These are phyloP conservation scores for Salix suchowensis DNA, from an alignment of 345 rosid species.

Conservation along the genomic window DNA sequence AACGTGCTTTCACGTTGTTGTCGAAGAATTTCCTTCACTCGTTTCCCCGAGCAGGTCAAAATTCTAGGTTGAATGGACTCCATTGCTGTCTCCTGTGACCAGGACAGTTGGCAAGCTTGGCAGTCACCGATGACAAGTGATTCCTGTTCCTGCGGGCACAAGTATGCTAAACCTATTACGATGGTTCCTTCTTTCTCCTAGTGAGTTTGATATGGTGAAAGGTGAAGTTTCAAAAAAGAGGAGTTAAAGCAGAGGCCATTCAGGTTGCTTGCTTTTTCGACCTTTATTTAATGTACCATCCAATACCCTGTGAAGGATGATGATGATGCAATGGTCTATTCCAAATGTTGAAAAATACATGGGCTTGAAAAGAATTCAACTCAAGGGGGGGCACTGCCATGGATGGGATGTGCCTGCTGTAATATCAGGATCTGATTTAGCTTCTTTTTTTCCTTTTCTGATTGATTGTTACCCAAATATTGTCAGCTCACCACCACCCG, in stretches of 20 bases:
- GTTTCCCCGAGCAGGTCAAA: not conserved
- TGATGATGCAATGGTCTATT: not conserved
- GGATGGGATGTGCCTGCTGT: not conserved
- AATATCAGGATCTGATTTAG: not conserved
- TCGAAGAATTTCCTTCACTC: not conserved
- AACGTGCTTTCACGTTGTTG: not conserved
- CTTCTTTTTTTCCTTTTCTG: not conserved
- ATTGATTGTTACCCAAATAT: not conserved
- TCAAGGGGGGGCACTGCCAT: not conserved
- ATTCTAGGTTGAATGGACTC: not conserved
- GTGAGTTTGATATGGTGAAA: not conserved
- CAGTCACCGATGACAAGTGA: not conserved
- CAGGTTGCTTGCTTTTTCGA: not conserved
- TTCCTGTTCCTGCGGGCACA: not conserved
- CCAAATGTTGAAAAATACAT: not conserved
- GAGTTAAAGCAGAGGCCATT: not conserved
- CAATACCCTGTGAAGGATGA: not conserved
- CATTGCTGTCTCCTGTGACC: not conserved
- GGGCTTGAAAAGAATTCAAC: not conserved
- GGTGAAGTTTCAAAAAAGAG: not conserved
- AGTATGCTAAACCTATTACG: not conserved
- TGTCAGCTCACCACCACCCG: not conserved
- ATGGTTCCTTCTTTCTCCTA: not conserved
- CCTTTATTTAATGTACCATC: not conserved
- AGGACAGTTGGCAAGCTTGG: not conserved